A percentile compares a stretch with the other conserved stretches of the same genome.
Evolutionary conservation across 179 eudicot genomes (phyloP).

Genomic region (Patellifolia procumbens): DNA sequence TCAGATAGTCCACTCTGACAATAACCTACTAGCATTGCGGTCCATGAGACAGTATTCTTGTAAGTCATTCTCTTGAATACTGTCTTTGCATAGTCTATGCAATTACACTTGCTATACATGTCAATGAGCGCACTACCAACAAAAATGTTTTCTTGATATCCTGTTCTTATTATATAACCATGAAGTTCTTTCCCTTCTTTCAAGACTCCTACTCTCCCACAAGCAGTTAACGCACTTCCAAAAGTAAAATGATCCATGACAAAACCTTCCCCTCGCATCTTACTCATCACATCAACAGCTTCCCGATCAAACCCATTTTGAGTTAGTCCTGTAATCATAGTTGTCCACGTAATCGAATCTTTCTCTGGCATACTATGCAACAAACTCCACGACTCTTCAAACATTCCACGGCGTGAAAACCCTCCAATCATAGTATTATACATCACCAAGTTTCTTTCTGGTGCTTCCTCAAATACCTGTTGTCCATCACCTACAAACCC

Average conservation of each 20-base stretch:
- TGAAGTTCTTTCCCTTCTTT: conserved; percentile 85
- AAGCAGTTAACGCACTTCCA: conserved; percentile 85
- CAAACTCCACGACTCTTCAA: conserved; percentile 55
- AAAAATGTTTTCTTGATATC: conserved; percentile 54
- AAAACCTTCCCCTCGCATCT: conserved; percentile 61
- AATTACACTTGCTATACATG: conserved; percentile 83
- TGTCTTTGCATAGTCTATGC: conserved; percentile 58
- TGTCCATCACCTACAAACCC: conserved; percentile 53
- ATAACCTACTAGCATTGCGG: conserved; percentile 90
- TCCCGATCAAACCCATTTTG: conserved; percentile 63
- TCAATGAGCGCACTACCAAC: conserved; percentile 96
- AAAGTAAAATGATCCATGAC: conserved; percentile 78
- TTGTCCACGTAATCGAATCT: conserved; percentile 92
- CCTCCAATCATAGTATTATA: conserved; percentile 85
- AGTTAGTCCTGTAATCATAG: conserved; percentile 73
- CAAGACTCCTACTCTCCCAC: conserved; percentile 63
- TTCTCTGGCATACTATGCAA: conserved; percentile 61
- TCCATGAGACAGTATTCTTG: conserved; percentile 91
- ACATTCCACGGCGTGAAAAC: conserved; percentile 64
- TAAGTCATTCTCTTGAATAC: conserved; percentile 58
- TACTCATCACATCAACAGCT: conserved; percentile 58
- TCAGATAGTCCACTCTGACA: conserved; percentile 82
- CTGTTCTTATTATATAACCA: conserved; percentile 56
- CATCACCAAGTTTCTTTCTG: conserved; percentile 79
- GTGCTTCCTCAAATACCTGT: conserved; percentile 62